phyloP scores from a whole-genome alignment of 176 grass and related monocot genomes.

The Tillandsia leiboldiana region DNA sequence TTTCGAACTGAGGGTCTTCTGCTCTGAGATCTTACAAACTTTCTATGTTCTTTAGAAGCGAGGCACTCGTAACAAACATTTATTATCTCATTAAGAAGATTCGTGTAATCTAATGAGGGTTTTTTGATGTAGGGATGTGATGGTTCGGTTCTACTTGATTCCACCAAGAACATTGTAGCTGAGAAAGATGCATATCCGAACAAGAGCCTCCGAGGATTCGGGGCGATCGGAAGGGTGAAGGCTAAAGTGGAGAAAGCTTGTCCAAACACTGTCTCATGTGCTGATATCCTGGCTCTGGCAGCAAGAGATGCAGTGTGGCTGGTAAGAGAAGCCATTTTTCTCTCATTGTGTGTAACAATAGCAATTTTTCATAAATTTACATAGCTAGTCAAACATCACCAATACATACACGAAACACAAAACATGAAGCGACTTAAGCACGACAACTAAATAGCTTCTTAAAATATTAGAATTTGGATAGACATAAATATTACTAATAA shows the following conservation, averaged over 20 bases:
- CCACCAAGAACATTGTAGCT: slow-evolving; percentile 29
- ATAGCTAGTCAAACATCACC: no score
- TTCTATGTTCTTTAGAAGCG: no score
- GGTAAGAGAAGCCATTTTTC: slow-evolving; percentile 6
- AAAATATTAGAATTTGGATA: no score
- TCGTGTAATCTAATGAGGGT: background rate
- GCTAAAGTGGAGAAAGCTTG: slow-evolving; percentile 38
- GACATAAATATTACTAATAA: background rate
- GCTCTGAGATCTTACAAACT: no score
- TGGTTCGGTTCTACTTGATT: slow-evolving; percentile 46
- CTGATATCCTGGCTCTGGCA: slow-evolving; percentile 39
- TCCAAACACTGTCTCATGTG: slow-evolving; percentile 41
- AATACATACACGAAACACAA: no score
- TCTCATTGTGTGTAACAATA: background rate
- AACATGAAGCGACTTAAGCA: no score
- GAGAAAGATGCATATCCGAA: slow-evolving; percentile 52
- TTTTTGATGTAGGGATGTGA: slow-evolving; percentile 42
- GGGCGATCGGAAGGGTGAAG: slow-evolving; percentile 35
- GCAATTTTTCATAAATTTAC: no score
- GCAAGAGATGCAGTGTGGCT: slow-evolving; percentile 39
- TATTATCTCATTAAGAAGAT: background rate
- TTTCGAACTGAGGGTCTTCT: no score
- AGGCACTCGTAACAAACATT: background rate
- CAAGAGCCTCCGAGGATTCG: slow-evolving; percentile 36
- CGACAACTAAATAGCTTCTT: no score